A percentile compares a stretch with the other conserved stretches of the same genome.
Evolutionary conservation across 164 flowering plant species (phyloP).

Genomic region (Malania oleifera): DNA sequence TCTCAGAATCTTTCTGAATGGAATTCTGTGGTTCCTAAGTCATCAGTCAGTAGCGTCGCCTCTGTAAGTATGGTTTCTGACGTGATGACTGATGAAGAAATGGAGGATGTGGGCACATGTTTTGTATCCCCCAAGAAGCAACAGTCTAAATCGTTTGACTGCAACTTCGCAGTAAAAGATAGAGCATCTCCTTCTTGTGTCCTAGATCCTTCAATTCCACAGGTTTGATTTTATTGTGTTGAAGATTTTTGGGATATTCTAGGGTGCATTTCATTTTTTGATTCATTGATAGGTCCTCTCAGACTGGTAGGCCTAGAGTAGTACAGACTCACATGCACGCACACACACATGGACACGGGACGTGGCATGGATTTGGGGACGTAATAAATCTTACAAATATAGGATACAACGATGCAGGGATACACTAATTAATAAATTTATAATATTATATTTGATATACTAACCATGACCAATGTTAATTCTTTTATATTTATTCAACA

Average conservation of each 20-base stretch:
- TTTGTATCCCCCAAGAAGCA: constrained; percentile 3
- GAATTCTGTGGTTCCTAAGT: background rate
- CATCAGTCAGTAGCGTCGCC: constrained; percentile 2
- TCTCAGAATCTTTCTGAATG: background rate
- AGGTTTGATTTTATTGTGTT: constrained; percentile 16
- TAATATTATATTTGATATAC: no score
- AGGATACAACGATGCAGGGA: no score
- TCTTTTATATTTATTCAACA: no score
- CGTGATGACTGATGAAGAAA: background rate
- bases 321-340: no score
- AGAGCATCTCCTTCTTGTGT: constrained; percentile 6
- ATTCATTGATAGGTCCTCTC: no score
- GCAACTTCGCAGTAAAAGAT: background rate
- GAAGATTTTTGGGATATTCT: background rate
- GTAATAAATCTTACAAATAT: no score
- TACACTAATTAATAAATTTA: no score
- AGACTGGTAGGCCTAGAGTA: no score
- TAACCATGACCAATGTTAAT: no score
- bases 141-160: background rate
- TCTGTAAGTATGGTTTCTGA: background rate
- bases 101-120: background rate
- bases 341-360: no score
- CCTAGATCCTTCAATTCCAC: constrained; percentile 4
- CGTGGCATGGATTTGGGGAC: no score
- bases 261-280: no score